These are phyloP conservation scores for Ogataea glucozyma DNA, from an alignment of 805 yeast species.

Conservation along the genomic window DNA sequence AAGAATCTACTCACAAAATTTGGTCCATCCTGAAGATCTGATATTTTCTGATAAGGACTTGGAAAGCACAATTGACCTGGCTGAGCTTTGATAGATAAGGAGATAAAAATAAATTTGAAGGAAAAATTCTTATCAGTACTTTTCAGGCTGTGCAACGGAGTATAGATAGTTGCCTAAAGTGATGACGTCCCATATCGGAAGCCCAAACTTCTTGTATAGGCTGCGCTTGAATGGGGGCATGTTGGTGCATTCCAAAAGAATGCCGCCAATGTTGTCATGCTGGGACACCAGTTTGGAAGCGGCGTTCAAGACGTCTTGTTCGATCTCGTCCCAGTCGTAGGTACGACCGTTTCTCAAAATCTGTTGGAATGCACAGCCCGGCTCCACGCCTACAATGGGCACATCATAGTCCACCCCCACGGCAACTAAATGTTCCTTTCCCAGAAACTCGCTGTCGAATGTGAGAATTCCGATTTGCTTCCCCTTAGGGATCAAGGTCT, in stretches of 20 bases:
- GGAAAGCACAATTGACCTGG: constrained; percentile 1
- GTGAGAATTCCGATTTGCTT: constrained; percentile 33
- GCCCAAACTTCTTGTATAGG: constrained; percentile 22
- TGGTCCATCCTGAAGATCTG: constrained; percentile 14
- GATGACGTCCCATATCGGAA: constrained; percentile 34
- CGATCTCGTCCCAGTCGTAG: constrained; percentile 28
- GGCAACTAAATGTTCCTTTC: constrained; percentile 31
- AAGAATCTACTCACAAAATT: constrained; percentile 12
- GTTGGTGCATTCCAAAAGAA: constrained; percentile 37
- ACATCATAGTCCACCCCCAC: constrained; percentile 29
- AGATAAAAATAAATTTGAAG: neutral
- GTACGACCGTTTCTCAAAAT: constrained; percentile 27
- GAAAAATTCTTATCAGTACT: neutral
- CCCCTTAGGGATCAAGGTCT: constrained; percentile 18
- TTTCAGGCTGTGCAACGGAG: constrained; percentile 1
- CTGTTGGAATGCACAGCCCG: constrained; percentile 26
- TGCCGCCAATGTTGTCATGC: constrained; percentile 26
- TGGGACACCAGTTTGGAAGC: constrained; percentile 23
- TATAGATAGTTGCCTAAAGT: constrained; percentile 35
- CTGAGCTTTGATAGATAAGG: neutral
- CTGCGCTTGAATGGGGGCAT: constrained; percentile 32
- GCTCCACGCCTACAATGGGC: constrained; percentile 25
- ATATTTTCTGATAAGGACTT: constrained; percentile 1
- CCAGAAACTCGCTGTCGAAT: constrained; percentile 29
- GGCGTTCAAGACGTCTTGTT: constrained; percentile 27